Base-by-base conservation (phyloP, 192 early-diverging fungal species). In the Coemansia sp. region DNA sequence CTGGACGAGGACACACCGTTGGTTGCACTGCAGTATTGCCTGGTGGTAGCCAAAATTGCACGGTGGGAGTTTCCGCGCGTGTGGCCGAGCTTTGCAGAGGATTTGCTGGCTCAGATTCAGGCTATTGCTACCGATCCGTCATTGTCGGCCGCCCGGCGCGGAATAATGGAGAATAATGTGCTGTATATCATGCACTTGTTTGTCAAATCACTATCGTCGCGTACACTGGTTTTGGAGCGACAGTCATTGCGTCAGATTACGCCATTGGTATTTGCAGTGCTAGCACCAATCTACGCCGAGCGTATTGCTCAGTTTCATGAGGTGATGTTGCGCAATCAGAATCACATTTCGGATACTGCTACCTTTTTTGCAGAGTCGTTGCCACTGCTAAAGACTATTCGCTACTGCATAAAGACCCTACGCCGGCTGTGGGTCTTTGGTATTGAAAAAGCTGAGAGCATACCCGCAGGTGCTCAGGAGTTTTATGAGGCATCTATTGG, bases 41-140 rank as follows among this genome's bases (percentile, higher is more conserved):
- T 96, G 11, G 67, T 90, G 26, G 81, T 88, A 16, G 73, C 94
- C 43, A 91, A 91, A 54, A 92, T 97, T 62, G 92, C 94, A 1
- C 83, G 92, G 22, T 71, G 90, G 61, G 95, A 97, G 68, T 97
- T 83, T 70, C 95, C 95, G 11, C 71, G 84, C 62, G 90, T 94
- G 38, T 95, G 95, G 94, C 90, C 65, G n/a, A 74, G 68, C 54
- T 73, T 81, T 59, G 68, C 72, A 12, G 65, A 60, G 49, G 71
- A 64, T 22, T 49, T 79, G 52, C 51, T 69, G 18, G 61, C 67
- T 2, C 57, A 32, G 26, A 45, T 70, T 20, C 57, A 38, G 3
- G 43, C 60, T 3, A 70, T 73, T 39, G 67, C 54, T 22, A 26
- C 48, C 45, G 54, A 70, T 19, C 41, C 22, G 3, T 27, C 54